A percentile compares a stretch with the other conserved stretches of the same genome.
phyloP scores from a whole-genome alignment of 2,329 filamentous ascomycete genomes.

The Calonectria naviculata region DNA sequence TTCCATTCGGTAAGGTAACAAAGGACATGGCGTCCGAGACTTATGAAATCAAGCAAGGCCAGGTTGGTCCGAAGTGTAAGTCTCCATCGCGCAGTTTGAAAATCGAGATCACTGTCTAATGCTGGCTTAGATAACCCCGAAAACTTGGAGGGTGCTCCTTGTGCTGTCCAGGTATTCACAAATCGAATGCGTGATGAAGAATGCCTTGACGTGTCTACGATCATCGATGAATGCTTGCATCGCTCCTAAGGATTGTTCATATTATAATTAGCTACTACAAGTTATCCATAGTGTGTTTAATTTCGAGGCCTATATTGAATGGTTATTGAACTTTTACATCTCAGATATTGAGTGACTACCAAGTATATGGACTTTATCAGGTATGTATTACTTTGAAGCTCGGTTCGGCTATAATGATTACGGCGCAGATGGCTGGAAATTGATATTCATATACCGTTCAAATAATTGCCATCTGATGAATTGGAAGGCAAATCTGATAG shows the following conservation, averaged over 20 bases:
- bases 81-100: background rate
- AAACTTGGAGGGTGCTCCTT: conserved; percentile 54
- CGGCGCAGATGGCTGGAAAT: too few species aligned
- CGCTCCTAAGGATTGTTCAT: background rate
- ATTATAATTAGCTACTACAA: background rate
- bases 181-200: conserved; percentile 61
- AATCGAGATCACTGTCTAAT: background rate
- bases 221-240: conserved; percentile 24
- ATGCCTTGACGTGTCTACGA: conserved; percentile 40
- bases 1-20: conserved; percentile 55
- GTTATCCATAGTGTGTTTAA: too few species aligned
- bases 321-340: too few species aligned
- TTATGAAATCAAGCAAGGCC: background rate
- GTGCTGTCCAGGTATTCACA: conserved; percentile 58
- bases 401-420: too few species aligned
- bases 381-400: too few species aligned
- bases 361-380: too few species aligned
- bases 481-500: too few species aligned
- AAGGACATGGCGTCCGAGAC: conserved; percentile 17
- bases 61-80: conserved; percentile 23
- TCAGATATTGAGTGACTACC: too few species aligned
- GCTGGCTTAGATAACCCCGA: conserved; percentile 39
- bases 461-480: too few species aligned
- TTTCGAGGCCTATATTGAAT: too few species aligned
- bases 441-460: too few species aligned